These are phyloP conservation scores for Medicago lupulina DNA, from an alignment of 306 rosid genomes.

Conservation along the genomic window DNA sequence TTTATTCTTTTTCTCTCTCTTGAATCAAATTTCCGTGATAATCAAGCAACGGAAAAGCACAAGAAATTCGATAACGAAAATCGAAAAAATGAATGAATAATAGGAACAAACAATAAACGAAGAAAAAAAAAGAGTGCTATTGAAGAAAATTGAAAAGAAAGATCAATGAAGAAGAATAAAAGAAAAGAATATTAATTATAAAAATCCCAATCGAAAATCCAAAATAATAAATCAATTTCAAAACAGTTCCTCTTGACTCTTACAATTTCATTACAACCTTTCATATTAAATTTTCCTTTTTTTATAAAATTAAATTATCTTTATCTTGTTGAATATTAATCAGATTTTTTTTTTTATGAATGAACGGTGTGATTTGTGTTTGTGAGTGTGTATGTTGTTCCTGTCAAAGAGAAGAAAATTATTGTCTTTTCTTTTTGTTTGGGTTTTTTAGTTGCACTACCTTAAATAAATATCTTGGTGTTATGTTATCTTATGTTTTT, in stretches of 20 bases:
- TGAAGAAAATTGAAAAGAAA: slow-evolving; percentile 48
- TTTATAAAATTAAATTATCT: slow-evolving; percentile 22
- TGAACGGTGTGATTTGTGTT: slow-evolving; percentile 51
- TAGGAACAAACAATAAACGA: slow-evolving; percentile 28
- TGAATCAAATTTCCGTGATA: slow-evolving; percentile 69
- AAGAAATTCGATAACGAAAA: slow-evolving; percentile 45
- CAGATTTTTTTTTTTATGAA: slow-evolving; percentile 38
- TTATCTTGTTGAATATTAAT: slow-evolving; percentile 41
- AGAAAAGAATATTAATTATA: slow-evolving; percentile 35
- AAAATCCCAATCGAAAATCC: slow-evolving; percentile 45
- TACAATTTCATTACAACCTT: slow-evolving; percentile 71
- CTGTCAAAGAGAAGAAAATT: slow-evolving; percentile 38
- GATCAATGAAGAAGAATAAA: slow-evolving; percentile 52
- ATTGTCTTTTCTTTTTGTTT: neutral
- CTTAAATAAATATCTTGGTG: slow-evolving; percentile 6
- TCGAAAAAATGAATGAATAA: slow-evolving; percentile 35
- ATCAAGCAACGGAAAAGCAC: slow-evolving; percentile 64
- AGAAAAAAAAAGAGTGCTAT: slow-evolving; percentile 31
- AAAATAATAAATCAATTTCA: slow-evolving; percentile 51
- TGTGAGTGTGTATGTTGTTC: slow-evolving; percentile 38
- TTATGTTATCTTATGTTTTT: neutral
- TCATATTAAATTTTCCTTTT: slow-evolving; percentile 52
- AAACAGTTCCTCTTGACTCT: slow-evolving; percentile 60
- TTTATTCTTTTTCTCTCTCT: slow-evolving; percentile 34
- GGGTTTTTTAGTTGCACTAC: neutral